Conservation (phyloP, 208 protist genomes). For the Acanthamoeba lenticulata region DNA sequence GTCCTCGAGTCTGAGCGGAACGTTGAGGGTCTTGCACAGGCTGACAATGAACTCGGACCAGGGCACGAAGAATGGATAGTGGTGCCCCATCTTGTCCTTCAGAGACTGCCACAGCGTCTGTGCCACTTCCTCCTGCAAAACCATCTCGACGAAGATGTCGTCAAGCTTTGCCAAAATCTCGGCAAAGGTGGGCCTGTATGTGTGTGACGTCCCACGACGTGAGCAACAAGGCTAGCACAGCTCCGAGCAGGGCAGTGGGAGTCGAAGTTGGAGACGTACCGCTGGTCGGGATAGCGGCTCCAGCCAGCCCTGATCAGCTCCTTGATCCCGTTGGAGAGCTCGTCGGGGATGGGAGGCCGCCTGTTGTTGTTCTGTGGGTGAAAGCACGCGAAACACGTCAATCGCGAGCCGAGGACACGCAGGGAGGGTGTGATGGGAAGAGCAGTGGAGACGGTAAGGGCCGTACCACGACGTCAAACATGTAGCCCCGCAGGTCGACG, state of each 20-base stretch:
- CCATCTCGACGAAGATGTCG: slow-evolving; percentile 41
- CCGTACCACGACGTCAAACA: slow-evolving; percentile 10
- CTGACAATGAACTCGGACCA: slow-evolving; percentile 21
- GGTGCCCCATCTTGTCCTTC: slow-evolving; percentile 47
- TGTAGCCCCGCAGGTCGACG: slow-evolving; percentile 13
- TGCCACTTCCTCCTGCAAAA: neutral
- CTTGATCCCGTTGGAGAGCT: neutral
- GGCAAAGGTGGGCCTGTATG: slow-evolving; percentile 28
- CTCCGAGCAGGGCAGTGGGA: neutral
- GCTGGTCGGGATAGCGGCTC: neutral
- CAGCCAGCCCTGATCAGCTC: slow-evolving; percentile 39
- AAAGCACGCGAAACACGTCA: neutral
- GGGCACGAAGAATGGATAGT: slow-evolving; percentile 46
- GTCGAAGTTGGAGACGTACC: neutral
- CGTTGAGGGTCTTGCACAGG: neutral
- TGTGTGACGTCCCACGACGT: neutral
- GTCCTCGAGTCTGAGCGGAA: neutral
- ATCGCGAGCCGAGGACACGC: neutral
- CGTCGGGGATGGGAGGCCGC: slow-evolving; percentile 23
- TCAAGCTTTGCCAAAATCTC: slow-evolving; percentile 37
- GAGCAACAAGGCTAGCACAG: neutral
- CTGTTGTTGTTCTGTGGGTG: neutral
- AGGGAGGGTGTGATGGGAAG: neutral
- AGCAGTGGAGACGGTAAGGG: neutral
- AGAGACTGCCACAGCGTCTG: slow-evolving; percentile 26